Evolutionary conservation across 1,284 basidiomycete genomes (phyloP).

Genomic region (Ceratobasidium theobromae): DNA sequence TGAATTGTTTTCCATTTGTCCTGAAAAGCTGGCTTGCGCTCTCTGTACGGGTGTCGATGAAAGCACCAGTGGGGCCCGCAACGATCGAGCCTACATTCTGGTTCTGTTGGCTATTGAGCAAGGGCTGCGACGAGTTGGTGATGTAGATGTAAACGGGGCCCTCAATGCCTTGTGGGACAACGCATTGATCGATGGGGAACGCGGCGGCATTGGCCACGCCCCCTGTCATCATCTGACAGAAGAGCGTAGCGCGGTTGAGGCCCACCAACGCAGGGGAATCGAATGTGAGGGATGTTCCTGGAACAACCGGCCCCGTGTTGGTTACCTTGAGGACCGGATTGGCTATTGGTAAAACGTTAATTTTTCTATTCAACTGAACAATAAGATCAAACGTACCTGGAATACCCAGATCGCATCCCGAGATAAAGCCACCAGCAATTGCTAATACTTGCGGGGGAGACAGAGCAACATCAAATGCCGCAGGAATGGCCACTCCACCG

Average conservation of each 20-base stretch:
- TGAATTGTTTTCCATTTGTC: conserved; percentile 41
- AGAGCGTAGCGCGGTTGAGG: conserved; percentile 52
- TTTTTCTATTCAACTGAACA: conserved; percentile 18
- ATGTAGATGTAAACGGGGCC: conserved; percentile 73
- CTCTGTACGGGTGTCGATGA: conserved; percentile 55
- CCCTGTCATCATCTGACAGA: conserved; percentile 76
- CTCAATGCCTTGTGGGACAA: conserved; percentile 63
- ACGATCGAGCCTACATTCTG: conserved; percentile 60
- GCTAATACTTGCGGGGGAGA: conserved; percentile 70
- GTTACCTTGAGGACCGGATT: conserved; percentile 64
- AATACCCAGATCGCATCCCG: conserved; percentile 67
- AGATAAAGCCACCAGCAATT: conserved; percentile 70
- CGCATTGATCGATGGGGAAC: conserved; percentile 60
- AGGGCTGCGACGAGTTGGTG: conserved; percentile 62
- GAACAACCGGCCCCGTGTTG: conserved; percentile 56
- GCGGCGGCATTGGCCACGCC: conserved; percentile 58
- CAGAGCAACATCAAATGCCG: conserved; percentile 71
- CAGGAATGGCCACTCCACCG: conserved; percentile 60
- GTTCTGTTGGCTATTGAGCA: conserved; percentile 62
- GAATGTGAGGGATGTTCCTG: conserved; percentile 66
- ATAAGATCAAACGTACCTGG: conserved; percentile 47
- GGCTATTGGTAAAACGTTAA: conserved; percentile 45
- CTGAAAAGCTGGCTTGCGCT: conserved; percentile 50
- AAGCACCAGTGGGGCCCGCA: conserved; percentile 70
- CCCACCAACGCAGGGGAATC: conserved; percentile 57